These are phyloP conservation scores for Choanephora cucurbitarum DNA, from an alignment of 371 early-diverging fungal genomes.

Conservation along the genomic window DNA sequence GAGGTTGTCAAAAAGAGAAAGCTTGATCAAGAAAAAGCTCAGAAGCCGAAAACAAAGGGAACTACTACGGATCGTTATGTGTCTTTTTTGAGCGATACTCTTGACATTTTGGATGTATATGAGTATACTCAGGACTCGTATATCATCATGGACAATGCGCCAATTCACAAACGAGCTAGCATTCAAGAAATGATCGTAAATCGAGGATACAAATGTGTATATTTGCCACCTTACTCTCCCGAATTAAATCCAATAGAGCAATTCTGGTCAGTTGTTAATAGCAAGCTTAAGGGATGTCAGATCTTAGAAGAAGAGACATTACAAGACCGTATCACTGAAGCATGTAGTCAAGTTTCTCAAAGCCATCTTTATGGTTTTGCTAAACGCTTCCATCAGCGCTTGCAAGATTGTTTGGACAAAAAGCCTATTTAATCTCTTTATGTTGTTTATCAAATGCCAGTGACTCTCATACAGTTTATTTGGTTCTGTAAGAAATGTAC, in stretches of 20 bases:
- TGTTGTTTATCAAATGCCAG: neutral
- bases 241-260: conserved; percentile 13
- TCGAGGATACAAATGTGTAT: conserved; percentile 15
- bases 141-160: conserved; percentile 17
- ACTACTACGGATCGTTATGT: conserved; percentile 7
- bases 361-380: conserved; percentile 9
- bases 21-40: conserved; percentile 1
- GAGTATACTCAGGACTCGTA: conserved; percentile 11
- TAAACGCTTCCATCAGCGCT: conserved; percentile 3
- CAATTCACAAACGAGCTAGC: conserved; percentile 7
- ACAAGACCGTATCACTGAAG: neutral
- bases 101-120: conserved; percentile 5
- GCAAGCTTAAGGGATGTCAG: neutral
- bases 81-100: conserved; percentile 5
- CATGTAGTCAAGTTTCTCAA: neutral
- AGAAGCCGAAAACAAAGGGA: conserved; percentile 3
- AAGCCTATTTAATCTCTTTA: conserved; percentile 3
- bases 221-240: conserved; percentile 13
- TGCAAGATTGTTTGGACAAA: conserved; percentile 9
- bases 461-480: neutral
- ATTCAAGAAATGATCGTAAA: conserved; percentile 8
- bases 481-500: neutral
- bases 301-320: neutral
- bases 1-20: neutral
- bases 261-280: conserved; percentile 1